phyloP scores from a whole-genome alignment of 805 yeast species.

The Candida awuae region DNA sequence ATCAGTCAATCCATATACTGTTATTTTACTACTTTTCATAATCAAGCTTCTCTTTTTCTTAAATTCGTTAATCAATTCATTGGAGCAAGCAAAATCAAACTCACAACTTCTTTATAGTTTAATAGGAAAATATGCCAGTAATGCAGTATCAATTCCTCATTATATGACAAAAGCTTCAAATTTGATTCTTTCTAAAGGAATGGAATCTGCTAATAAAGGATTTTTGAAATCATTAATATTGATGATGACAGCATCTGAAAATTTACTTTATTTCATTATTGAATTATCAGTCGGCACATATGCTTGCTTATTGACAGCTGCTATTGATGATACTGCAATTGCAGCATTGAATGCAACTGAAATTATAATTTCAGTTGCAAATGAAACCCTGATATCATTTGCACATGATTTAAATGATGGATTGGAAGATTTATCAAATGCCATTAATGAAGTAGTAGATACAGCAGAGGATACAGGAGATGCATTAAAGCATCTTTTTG shows the following conservation, averaged over 20 bases:
- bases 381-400: slow-evolving; percentile 46
- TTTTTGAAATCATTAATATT: slow-evolving; percentile 37
- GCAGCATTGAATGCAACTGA: slow-evolving; percentile 71
- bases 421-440: slow-evolving; percentile 47
- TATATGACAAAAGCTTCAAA: slow-evolving; percentile 51
- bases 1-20: slow-evolving; percentile 58
- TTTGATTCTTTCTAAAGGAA: slow-evolving; percentile 36
- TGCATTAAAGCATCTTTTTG: slow-evolving; percentile 49
- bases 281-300: slow-evolving; percentile 81
- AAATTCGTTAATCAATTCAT: slow-evolving; percentile 34
- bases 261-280: slow-evolving; percentile 52
- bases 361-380: slow-evolving; percentile 49
- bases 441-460: slow-evolving; percentile 48
- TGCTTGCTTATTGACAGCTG: slow-evolving; percentile 69
- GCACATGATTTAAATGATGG: slow-evolving; percentile 61
- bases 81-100: slow-evolving; percentile 33
- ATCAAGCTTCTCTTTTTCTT: slow-evolving; percentile 56
- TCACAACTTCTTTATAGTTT: slow-evolving; percentile 39
- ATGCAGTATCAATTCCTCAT: slow-evolving; percentile 42
- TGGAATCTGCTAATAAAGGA: slow-evolving; percentile 42
- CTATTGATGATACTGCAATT: slow-evolving; percentile 63
- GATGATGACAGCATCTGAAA: slow-evolving; percentile 49
- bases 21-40: slow-evolving; percentile 46
- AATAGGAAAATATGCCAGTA: slow-evolving; percentile 33
- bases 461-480: slow-evolving; percentile 33